A percentile compares a stretch with the other conserved stretches of the same genome.
Conservation (phyloP, 495 filamentous ascomycete genomes). For the Corynascus novoguineensis region DNA sequence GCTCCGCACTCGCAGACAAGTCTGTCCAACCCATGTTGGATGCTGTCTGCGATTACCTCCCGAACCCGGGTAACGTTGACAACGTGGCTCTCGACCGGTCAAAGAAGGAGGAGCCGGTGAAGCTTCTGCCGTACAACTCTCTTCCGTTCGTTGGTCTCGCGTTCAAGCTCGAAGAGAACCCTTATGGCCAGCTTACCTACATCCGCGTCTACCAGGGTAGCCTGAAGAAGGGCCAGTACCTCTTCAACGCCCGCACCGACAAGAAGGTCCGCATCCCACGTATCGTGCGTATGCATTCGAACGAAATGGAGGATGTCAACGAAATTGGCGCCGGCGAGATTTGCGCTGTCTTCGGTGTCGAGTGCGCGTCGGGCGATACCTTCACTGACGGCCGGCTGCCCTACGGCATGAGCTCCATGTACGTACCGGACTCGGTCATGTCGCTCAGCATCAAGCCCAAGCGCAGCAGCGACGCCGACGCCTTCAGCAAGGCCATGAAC, state of each 20-base stretch:
- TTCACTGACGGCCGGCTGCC: slow-evolving; percentile 94
- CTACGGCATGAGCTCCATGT: slow-evolving; percentile 98
- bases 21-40: slow-evolving; percentile 96
- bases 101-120: slow-evolving; percentile 70
- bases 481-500: slow-evolving; percentile 98
- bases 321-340: slow-evolving; percentile 96
- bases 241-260: slow-evolving; percentile 88
- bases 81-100: slow-evolving; percentile 83
- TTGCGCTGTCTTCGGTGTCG: slow-evolving; percentile 96
- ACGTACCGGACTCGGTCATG: slow-evolving; percentile 96
- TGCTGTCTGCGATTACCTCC: slow-evolving; percentile 91
- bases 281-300: slow-evolving; percentile 99
- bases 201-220: slow-evolving; percentile 97
- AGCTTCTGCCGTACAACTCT: slow-evolving; percentile 86
- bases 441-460: slow-evolving; percentile 97
- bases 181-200: slow-evolving; percentile 97
- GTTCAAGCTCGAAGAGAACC: slow-evolving; percentile 99
- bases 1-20: slow-evolving; percentile 91
- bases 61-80: slow-evolving; percentile 84
- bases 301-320: slow-evolving; percentile 94
- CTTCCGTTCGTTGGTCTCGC: slow-evolving; percentile 92
- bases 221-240: slow-evolving; percentile 77
- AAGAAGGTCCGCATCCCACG: slow-evolving; percentile 97
- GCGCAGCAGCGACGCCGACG: slow-evolving; percentile 81
- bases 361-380: slow-evolving; percentile 96